Percentiles rank a stretch among this genome's conserved stretches.
Conservation (phyloP, 2,329 filamentous ascomycete species). For the Xylariales sp. region DNA sequence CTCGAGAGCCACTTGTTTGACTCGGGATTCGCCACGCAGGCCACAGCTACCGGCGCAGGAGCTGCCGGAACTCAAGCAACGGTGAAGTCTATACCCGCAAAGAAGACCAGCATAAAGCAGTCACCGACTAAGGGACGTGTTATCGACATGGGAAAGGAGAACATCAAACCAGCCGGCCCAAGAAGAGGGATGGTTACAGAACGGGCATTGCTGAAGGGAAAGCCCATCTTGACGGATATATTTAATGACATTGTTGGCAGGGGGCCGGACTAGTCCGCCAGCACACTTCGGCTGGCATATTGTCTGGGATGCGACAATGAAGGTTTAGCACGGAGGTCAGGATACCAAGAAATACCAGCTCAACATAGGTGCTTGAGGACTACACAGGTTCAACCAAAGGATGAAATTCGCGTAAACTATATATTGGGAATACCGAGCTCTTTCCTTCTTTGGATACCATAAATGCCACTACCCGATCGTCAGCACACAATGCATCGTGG, state of each 20-base stretch:
- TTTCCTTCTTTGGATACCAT: no score
- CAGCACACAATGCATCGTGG: no score
- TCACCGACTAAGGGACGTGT: slow-evolving; percentile 10
- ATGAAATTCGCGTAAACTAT: no score
- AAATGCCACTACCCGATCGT: no score
- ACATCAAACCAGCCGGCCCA: slow-evolving; percentile 43
- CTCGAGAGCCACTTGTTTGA: slow-evolving; percentile 66
- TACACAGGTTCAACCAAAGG: no score
- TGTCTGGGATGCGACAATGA: no score
- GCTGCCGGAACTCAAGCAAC: slow-evolving; percentile 3
- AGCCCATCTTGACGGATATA: slow-evolving; percentile 70
- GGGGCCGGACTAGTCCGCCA: no score
- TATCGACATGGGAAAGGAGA: slow-evolving; percentile 33
- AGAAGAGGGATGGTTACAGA: slow-evolving; percentile 51
- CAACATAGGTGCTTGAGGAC: no score
- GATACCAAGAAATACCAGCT: no score
- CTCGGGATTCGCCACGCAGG: slow-evolving; percentile 47
- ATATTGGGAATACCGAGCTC: no score
- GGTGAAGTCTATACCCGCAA: slow-evolving; percentile 7
- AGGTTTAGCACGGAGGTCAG: no score
- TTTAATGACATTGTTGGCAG: slow-evolving; percentile 62
- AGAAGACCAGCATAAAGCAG: slow-evolving; percentile 23
- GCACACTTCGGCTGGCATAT: no score
- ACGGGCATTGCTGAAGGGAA: slow-evolving; percentile 59
- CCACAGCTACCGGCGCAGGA: slow-evolving; percentile 24